Percentiles rank a stretch among this genome's conserved stretches.
Conservation (phyloP, 2,329 filamentous ascomycete species). For the Curvularia spicifera region DNA sequence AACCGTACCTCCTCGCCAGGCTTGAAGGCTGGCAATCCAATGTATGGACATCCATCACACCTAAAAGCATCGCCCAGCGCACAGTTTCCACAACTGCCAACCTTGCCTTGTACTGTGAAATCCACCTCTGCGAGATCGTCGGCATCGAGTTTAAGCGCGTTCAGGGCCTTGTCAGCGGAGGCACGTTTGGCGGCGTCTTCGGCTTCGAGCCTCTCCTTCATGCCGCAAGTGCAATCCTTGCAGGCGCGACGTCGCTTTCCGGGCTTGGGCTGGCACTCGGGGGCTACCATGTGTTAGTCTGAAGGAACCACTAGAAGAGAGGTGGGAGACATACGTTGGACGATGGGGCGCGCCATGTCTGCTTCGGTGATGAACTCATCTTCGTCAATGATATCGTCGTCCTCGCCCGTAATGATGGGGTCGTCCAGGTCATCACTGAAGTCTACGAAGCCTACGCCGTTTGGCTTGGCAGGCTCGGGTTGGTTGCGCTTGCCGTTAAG, state of each 20-base stretch:
- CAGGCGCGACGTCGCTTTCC: constrained; percentile 91
- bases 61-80: constrained; percentile 83
- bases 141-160: constrained; percentile 72
- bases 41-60: constrained; percentile 76
- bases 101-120: constrained; percentile 97
- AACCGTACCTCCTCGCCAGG: constrained; percentile 92
- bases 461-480: constrained; percentile 46
- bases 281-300: constrained; percentile 59
- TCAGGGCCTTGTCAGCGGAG: constrained; percentile 68
- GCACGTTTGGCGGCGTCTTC: constrained; percentile 76
- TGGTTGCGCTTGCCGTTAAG: constrained; percentile 54
- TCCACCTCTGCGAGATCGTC: constrained; percentile 89
- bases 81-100: constrained; percentile 93
- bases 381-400: constrained; percentile 91
- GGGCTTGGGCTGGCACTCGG: constrained; percentile 84
- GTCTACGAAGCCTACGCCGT: constrained; percentile 60
- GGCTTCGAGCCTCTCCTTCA: constrained; percentile 83
- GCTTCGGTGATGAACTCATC: constrained; percentile 84
- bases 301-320: constrained; percentile 12
- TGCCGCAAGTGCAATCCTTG: constrained; percentile 96
- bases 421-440: constrained; percentile 68
- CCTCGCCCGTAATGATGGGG: constrained; percentile 61
- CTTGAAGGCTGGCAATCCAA: constrained; percentile 94
- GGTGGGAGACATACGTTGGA: constrained; percentile 71
- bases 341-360: constrained; percentile 77